Base-by-base conservation (phyloP, 2,329 filamentous ascomycete species). In the Xylariaceae sp. region DNA sequence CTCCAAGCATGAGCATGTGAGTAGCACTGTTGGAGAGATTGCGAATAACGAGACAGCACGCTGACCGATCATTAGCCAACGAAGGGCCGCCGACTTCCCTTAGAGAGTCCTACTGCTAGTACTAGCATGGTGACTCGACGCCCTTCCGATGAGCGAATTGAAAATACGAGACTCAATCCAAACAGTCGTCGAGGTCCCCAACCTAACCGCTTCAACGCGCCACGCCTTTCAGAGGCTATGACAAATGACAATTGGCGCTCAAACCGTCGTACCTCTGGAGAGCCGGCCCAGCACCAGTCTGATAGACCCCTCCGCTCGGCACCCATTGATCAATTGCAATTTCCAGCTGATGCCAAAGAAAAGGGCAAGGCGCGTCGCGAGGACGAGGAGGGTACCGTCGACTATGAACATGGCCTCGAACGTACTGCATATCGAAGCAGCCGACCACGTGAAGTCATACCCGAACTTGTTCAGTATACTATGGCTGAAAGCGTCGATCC, bases 241-340 rank as follows among this genome's bases (percentile, higher is more conserved):
- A 48, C 62, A 55, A 62, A 61, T 48, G 61, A 56, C 42, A 64
- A 64, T 50, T 67, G 68, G 65, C 64, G 67, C 67, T 67, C 61
- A 51, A 63, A 62, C 34, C 69, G 66, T 15, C 64, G 61, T 9
- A 17, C 13, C 8, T 53, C 50, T n/a, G 58, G 53, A 18, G 59
- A 49, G 4, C 10, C 18, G 8, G 23, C 48, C 10, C 39, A 15
- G 2, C 53, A 37, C 23, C 23, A 30, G 23, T 30, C 48, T 45
- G 51, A 48, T 39, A 3, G 59, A 53, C 7, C 13, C 51, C 63
- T 61, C 8, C 51, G 53, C 53, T 65, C 68, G 17, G 68, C 66
- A 17, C 67, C 63, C 3, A 53, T 60, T 1, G 62, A 64, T 10
- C 57, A 64, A 49, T 62, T 58, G 1, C 60, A 64, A 35, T 67